Evolutionary conservation across 2,329 filamentous ascomycete species (phyloP).

Genomic region (Intubia oerlemansii): DNA sequence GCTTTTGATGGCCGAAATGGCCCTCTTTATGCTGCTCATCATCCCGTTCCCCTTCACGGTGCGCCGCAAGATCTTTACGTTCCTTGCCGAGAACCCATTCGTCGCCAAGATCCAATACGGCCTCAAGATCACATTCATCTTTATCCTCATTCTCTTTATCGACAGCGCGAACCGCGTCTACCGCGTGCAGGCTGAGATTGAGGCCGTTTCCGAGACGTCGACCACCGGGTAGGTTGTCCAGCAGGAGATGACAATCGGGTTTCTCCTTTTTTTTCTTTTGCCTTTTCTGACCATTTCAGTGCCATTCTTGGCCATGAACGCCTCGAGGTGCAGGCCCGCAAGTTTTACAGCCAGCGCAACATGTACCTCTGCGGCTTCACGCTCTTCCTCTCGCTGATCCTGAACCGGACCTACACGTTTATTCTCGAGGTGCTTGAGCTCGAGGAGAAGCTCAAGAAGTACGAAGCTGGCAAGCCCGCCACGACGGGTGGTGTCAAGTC

Average conservation of each 20-base stretch:
- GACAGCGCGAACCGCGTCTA: constrained; percentile 94
- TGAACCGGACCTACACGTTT: constrained; percentile 97
- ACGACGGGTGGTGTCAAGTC: constrained; percentile 51
- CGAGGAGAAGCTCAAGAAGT: constrained; percentile 73
- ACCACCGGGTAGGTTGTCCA: constrained; percentile 25
- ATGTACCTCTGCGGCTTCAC: constrained; percentile 99
- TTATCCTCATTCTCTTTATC: constrained; percentile 94
- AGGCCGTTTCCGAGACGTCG: constrained; percentile 43
- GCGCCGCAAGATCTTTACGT: constrained; percentile 74
- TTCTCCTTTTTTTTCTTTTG: neutral
- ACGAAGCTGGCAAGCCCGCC: constrained; percentile 46
- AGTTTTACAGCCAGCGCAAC: constrained; percentile 99
- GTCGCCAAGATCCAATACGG: constrained; percentile 93
- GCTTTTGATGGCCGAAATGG: constrained; percentile 67
- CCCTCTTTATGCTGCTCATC: constrained; percentile 57
- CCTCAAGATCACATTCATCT: constrained; percentile 97
- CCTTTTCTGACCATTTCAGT: too few species aligned
- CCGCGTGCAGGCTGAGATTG: constrained; percentile 79
- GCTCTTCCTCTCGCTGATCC: constrained; percentile 92
- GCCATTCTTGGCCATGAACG: constrained; percentile 77
- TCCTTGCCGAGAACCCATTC: constrained; percentile 72
- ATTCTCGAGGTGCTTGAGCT: constrained; percentile 80
- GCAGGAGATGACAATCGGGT: constrained; percentile 10
- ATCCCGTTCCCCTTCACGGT: constrained; percentile 73
- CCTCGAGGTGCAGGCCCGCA: constrained; percentile 95